These are phyloP conservation scores for Cyanodermella asteris DNA, from an alignment of 2,329 filamentous ascomycete genomes.

Conservation along the genomic window DNA sequence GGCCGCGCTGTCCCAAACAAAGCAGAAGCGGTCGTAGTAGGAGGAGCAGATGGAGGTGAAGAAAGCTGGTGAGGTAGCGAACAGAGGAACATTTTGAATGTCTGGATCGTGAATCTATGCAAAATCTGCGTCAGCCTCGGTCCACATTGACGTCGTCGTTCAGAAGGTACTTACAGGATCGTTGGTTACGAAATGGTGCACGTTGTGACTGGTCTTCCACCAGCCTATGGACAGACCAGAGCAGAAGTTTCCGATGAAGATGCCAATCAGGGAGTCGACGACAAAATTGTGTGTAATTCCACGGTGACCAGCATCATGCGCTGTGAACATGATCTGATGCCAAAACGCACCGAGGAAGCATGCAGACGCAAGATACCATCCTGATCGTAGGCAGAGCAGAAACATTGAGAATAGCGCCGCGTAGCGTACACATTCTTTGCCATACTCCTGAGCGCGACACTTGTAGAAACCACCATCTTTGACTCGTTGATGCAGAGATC, in stretches of 20 bases:
- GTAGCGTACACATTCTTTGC: conserved; percentile 53
- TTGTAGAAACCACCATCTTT: conserved; percentile 55
- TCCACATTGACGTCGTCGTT: too few relatives aligned
- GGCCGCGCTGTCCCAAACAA: conserved; percentile 36
- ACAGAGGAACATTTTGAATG: conserved; percentile 46
- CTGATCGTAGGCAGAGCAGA: conserved; percentile 36
- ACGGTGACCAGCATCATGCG: conserved; percentile 42
- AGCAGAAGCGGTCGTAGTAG: conserved; percentile 46
- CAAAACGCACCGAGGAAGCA: conserved; percentile 40
- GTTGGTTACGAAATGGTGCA: conserved; percentile 46
- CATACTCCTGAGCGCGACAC: conserved; percentile 67
- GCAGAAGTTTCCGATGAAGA: conserved; percentile 43
- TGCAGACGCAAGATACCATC: conserved; percentile 43
- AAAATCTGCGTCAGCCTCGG: too few relatives aligned
- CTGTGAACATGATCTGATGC: conserved; percentile 49
- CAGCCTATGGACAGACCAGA: conserved; percentile 44
- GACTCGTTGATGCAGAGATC: conserved; percentile 51
- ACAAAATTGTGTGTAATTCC: conserved; percentile 40
- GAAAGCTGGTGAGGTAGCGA: conserved; percentile 44
- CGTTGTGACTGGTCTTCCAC: conserved; percentile 50
- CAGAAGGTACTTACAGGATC: too few relatives aligned
- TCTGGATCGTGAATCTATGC: conserved; percentile 36
- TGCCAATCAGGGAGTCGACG: conserved; percentile 35
- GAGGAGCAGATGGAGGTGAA: conserved; percentile 40
- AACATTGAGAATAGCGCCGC: conserved; percentile 40